Percentiles rank a stretch among this genome's conserved stretches.
These are phyloP conservation scores for Sanghuangporus sanghuang DNA, from an alignment of 1,284 basidiomycete genomes.

Conservation along the genomic window DNA sequence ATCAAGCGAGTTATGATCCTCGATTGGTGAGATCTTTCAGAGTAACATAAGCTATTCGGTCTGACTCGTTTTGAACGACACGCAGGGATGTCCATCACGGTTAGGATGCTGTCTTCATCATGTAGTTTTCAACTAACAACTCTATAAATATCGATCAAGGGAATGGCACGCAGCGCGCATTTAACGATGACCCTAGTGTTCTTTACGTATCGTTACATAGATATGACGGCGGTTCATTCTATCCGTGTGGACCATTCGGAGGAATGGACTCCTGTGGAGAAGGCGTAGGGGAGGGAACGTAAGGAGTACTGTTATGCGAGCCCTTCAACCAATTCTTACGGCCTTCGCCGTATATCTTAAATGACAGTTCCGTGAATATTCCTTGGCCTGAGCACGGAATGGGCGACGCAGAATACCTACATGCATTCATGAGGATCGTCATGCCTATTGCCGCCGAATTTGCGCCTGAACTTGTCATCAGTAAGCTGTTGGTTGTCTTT, in stretches of 20 bases:
- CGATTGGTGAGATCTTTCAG: conserved; percentile 74
- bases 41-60: background rate
- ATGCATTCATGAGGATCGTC: conserved; percentile 92
- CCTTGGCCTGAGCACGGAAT: conserved; percentile 91
- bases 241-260: conserved; percentile 90
- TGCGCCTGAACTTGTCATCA: conserved; percentile 92
- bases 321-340: background rate
- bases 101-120: conserved; percentile 29
- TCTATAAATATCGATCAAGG: conserved; percentile 40
- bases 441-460: conserved; percentile 99
- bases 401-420: conserved; percentile 93
- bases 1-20: conserved; percentile 85
- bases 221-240: conserved; percentile 88
- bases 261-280: conserved; percentile 82
- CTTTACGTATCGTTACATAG: conserved; percentile 97
- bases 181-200: conserved; percentile 87
- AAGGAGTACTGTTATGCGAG: conserved; percentile 33
- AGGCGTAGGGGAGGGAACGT: conserved; percentile 81
- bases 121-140: background rate
- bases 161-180: conserved; percentile 95
- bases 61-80: conserved; percentile 16
- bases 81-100: conserved; percentile 96
- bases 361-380: conserved; percentile 82
- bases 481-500: conserved; percentile 43
- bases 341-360: background rate